Evolutionary conservation across 2,329 filamentous ascomycete genomes (phyloP), one percentile per base, ranked within the genome.

Genomic region (Basipetospora chlamydospora): DNA sequence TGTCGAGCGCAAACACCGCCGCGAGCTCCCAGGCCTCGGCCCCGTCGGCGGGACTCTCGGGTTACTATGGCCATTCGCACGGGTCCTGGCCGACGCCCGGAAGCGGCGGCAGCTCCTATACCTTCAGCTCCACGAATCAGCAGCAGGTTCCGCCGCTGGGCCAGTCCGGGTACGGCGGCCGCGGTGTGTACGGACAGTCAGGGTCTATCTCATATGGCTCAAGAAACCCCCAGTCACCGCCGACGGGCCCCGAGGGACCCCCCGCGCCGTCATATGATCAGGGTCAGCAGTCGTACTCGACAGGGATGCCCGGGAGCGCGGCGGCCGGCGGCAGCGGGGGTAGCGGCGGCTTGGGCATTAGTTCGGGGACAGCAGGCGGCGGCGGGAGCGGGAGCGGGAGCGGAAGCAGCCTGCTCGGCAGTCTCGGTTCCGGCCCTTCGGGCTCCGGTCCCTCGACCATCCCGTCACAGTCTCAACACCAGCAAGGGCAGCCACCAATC

Each of bases 1-100:
- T 74, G 20, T 70, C 74, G 38, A 70, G 71, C 44, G 63, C 77
- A 37, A 71, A 77, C 45, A 75, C 66, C 43, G n/a, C n/a, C n/a
- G 66, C 62, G 49, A 72, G 68, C 51, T 70, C 71, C 11, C 64
- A 66, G 39, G 63, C 67, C 45, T 70, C 73, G n/a, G 66, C 70
- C 45, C 63, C 65, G 35, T 61, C 70, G 44, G 25, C 40, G 7
- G 21, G 28, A 17, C 23, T 44, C 17, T 59, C 64, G 41, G 50
- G 52, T 33, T 80, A 77, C 48, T 54, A 59, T 31, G 43, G 42
- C 46, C 67, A 70, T 37, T 62, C 70, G 33, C 66, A 66, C 42
- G 64, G 62, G 33, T 63, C 60, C 46, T 86, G 79, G 68, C 66
- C 73, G 44, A 66, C 72, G 42, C 66, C 68, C 28, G 64, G 62